These are phyloP conservation scores for Delonix regia DNA, from an alignment of 306 rosid species.

Conservation along the genomic window DNA sequence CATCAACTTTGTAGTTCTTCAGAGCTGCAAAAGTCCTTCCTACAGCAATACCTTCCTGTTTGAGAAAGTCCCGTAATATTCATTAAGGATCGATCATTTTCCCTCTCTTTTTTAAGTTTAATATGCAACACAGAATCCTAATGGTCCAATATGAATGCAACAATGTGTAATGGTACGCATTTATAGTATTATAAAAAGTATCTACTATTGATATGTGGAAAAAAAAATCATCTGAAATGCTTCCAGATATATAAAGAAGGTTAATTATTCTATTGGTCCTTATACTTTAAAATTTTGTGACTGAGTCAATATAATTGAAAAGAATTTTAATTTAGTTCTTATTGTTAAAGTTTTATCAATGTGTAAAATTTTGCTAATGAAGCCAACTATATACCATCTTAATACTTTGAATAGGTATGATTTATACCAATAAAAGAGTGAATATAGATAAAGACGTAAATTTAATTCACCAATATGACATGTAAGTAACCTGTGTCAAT, in stretches of 20 bases:
- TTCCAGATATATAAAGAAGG: background rate
- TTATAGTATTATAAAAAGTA: background rate
- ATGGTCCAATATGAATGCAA: background rate
- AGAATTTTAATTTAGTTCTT: no score
- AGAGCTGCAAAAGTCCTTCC: constrained; percentile 95
- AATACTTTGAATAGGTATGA: no score
- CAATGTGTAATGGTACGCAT: background rate
- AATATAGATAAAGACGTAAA: no score
- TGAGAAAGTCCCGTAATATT: background rate
- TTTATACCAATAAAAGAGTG: no score
- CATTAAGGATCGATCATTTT: background rate
- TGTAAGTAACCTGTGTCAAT: no score
- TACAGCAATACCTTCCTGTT: constrained; percentile 98
- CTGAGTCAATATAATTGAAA: no score
- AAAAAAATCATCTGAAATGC: background rate
- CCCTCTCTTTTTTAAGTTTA: background rate
- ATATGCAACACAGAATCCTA: background rate
- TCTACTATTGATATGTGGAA: background rate
- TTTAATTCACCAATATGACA: no score
- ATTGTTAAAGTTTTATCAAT: no score
- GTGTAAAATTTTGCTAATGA: no score
- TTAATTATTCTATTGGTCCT: no score
- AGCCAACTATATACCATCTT: no score
- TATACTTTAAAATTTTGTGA: no score
- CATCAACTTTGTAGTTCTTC: constrained; percentile 83